Evolutionary conservation across 352 stramenopile genomes (phyloP), one percentile per base, ranked within the genome.

Genomic region (Phytopythium cucurbitacearum): DNA sequence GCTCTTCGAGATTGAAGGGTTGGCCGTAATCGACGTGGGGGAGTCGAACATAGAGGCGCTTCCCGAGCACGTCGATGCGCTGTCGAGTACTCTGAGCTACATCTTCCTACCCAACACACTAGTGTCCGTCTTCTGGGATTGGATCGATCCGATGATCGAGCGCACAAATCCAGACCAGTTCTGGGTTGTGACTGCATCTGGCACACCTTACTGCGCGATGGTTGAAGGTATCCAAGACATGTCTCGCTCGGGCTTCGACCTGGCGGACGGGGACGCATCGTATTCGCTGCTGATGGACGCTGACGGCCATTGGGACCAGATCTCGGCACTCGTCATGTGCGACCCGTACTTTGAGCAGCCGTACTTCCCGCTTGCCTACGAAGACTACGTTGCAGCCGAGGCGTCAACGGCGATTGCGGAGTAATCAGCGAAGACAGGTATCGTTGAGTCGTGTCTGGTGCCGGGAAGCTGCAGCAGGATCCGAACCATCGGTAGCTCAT

Each of bases 61-160:
- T 11, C 54, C 54, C 11, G 45, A 47, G 0, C 56, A 62, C 35
- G 60, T 64, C 13, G 59, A 51, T 11, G 43, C 51, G 28, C 5
- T 54, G 3, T 60, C 48, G 7, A 15, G 41, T 7, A 13, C 4
- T 1, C 51, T 68, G 38, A 7, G 21, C 3, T 46, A 34, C 28
- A 12, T 58, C 1, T 57, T 49, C 11, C 48, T 68, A 2, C 9
- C 34, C 1, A 32, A 68, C 11, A 64, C 60, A 10, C 35, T 58
- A 10, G 57, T 68, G 35, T 65, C 62, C 3, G 46, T 49, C n/a
- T 63, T 61, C 37, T 60, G 50, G 50, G 11, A 11, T 0, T 69
- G 57, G 58, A 41, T 52, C 16, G 57, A 69, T 10, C 32, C 6
- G 16, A n/a, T 11, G 38, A 13, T 6, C 40, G 28, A 28, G 28